A percentile compares a stretch with the other conserved stretches of the same genome.
phyloP scores from a whole-genome alignment of 306 rosid species.

The Calophaca sinica region DNA sequence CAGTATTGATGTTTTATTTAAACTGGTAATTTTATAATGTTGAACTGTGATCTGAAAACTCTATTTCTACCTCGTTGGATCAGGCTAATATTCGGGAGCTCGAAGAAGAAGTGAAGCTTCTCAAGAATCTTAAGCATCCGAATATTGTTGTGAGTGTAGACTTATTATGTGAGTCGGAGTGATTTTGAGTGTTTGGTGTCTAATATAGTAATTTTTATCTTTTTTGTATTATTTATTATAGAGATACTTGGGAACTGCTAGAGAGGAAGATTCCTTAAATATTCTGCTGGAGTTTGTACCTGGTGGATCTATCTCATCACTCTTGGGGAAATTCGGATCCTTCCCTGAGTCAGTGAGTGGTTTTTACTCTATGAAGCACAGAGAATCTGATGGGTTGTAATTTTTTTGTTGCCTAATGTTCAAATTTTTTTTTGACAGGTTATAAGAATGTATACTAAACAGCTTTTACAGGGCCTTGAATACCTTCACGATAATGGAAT shows the following conservation, averaged over 20 bases:
- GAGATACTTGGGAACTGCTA: conserved; percentile 93
- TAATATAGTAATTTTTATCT: background rate
- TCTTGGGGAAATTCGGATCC: conserved; percentile 90
- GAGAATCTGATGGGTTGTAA: conserved; percentile 10
- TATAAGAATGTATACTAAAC: conserved; percentile 85
- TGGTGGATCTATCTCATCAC: conserved; percentile 91
- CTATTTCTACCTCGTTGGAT: conserved; percentile 15
- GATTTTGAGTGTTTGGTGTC: conserved; percentile 26
- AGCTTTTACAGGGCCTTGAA: conserved; percentile 85
- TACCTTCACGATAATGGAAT: conserved; percentile 87
- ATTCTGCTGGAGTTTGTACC: conserved; percentile 93
- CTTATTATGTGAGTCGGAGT: background rate
- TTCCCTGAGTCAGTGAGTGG: conserved; percentile 91
- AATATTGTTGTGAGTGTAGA: conserved; percentile 85
- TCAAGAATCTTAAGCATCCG: conserved; percentile 88
- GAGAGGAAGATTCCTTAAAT: conserved; percentile 86
- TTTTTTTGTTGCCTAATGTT: conserved; percentile 24
- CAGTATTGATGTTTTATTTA: conserved; percentile 14
- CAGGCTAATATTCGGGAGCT: conserved; percentile 90
- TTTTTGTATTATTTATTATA: conserved; percentile 30
- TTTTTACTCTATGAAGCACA: conserved; percentile 21
- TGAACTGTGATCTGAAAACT: conserved; percentile 28
- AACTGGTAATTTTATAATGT: conserved; percentile 15
- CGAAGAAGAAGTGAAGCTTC: conserved; percentile 91
- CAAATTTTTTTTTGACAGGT: conserved; percentile 55